These are phyloP conservation scores for Cyclotella kingstonii DNA, from an alignment of 108 stramenopile genomes.

Conservation along the genomic window DNA sequence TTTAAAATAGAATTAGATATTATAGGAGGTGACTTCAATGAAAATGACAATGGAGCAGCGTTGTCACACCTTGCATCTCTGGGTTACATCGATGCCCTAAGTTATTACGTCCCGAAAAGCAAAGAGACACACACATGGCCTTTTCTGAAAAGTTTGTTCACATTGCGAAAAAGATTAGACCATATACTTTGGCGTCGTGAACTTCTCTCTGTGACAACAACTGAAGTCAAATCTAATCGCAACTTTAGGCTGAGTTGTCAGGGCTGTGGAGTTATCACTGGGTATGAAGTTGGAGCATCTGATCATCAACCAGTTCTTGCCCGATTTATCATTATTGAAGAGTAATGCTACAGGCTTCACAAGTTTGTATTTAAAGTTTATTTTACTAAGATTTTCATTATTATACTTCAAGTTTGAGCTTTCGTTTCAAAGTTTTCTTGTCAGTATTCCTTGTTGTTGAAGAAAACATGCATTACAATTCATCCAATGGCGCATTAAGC, in stretches of 20 bases:
- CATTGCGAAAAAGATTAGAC: conserved; percentile 43
- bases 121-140: conserved; percentile 48
- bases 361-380: neutral
- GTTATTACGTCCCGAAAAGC: conserved; percentile 17
- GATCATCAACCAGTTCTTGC: conserved; percentile 44
- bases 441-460: neutral
- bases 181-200: conserved; percentile 36
- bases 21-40: conserved; percentile 46
- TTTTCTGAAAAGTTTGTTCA: conserved; percentile 17
- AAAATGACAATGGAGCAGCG: conserved; percentile 24
- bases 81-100: conserved; percentile 36
- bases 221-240: neutral
- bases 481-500: conserved; percentile 22
- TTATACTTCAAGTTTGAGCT: neutral
- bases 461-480: conserved; percentile 24
- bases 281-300: conserved; percentile 38
- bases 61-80: conserved; percentile 13
- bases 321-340: conserved; percentile 29
- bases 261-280: conserved; percentile 38
- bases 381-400: too few relatives aligned
- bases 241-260: conserved; percentile 11
- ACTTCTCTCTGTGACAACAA: neutral
- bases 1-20: conserved; percentile 10
- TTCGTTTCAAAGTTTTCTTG: neutral
- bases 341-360: too few relatives aligned